These are phyloP conservation scores for Pyricularia sp. DNA, from an alignment of 2,329 filamentous ascomycete species.

Conservation along the genomic window DNA sequence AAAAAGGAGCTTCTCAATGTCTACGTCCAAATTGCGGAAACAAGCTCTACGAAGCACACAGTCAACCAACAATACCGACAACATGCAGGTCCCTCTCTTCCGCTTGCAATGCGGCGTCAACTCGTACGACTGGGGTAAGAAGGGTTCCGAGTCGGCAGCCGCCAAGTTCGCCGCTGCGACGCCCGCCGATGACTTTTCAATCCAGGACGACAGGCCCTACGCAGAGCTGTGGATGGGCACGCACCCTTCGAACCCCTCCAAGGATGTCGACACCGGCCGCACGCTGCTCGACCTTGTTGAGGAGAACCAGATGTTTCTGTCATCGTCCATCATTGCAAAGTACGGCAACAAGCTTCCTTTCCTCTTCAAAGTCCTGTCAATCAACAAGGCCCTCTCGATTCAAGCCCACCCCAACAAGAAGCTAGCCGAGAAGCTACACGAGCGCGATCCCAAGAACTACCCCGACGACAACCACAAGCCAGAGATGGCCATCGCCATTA, in stretches of 20 bases:
- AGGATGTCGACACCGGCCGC: slow-evolving; percentile 74
- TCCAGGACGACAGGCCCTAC: slow-evolving; percentile 85
- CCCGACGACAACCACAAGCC: slow-evolving; percentile 99
- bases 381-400: slow-evolving; percentile 92
- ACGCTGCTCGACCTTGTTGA: slow-evolving; percentile 79
- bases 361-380: slow-evolving; percentile 94
- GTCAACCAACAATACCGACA: slow-evolving; percentile 6
- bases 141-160: slow-evolving; percentile 77
- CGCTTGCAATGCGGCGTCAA: slow-evolving; percentile 88
- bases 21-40: neutral
- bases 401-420: slow-evolving; percentile 96
- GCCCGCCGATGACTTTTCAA: slow-evolving; percentile 60
- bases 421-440: slow-evolving; percentile 80
- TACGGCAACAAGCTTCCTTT: slow-evolving; percentile 85
- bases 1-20: neutral
- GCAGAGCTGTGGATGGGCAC: slow-evolving; percentile 99
- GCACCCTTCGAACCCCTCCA: slow-evolving; percentile 91
- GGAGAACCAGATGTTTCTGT: slow-evolving; percentile 78
- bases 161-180: slow-evolving; percentile 86
- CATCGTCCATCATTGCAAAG: slow-evolving; percentile 58
- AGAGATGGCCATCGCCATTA: slow-evolving; percentile 98
- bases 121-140: slow-evolving; percentile 98
- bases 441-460: slow-evolving; percentile 84
- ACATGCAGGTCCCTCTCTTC: slow-evolving; percentile 71
- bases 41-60: slow-evolving; percentile 1